Evolutionary conservation across 2,329 filamentous ascomycete species (phyloP), one percentile per base, ranked within the genome.

Genomic region (Sclerotinia spermophila): DNA sequence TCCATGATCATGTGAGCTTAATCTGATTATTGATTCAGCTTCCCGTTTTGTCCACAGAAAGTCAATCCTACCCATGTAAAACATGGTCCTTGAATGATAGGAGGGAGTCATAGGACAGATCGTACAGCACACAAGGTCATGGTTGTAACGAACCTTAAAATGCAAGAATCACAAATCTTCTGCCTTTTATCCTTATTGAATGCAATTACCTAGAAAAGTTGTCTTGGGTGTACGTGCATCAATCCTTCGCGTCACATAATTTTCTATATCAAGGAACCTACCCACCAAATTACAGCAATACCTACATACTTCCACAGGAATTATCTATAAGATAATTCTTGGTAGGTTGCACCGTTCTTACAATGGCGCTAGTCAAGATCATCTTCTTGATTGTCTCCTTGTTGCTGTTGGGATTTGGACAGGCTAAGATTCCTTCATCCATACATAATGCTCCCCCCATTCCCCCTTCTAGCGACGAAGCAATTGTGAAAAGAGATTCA

Each of bases 361-460:
- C 11, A 19, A 69, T 69, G 67, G 44, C 35, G 17, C n/a, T 53
- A 40, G 11, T 69, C 33, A 69, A 69, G 33, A 35, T 51, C 38
- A 48, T 40, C 24, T 61, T 62, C 56, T 51, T 69, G 40, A 19
- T 69, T 30, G 24, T 69, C 38, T 51, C 67, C 17, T 33, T 69
- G 24, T 69, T 44, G 24, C 33, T 61, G 19, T 69, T 69, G n/a
- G 55, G 45, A 7, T 45, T 55, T 19, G 59, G 30, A 4, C 59
- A 69, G 38, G 67, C 51, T 27, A 64, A 56, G 33, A 40, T 55
- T 55, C 67, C 67, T 40, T 64, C 67, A 30, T 45, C 35, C 24
- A 35, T 65, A 64, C 58, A 65, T 42, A 65, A 48, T n/a, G 55
- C 24, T 42, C 60, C 35, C 15, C 67, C 45, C 3, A 55, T 42